A percentile compares a stretch with the other conserved stretches of the same genome.
Conservation (phyloP, 1,284 basidiomycete genomes). For the Bjerkandera adusta region DNA sequence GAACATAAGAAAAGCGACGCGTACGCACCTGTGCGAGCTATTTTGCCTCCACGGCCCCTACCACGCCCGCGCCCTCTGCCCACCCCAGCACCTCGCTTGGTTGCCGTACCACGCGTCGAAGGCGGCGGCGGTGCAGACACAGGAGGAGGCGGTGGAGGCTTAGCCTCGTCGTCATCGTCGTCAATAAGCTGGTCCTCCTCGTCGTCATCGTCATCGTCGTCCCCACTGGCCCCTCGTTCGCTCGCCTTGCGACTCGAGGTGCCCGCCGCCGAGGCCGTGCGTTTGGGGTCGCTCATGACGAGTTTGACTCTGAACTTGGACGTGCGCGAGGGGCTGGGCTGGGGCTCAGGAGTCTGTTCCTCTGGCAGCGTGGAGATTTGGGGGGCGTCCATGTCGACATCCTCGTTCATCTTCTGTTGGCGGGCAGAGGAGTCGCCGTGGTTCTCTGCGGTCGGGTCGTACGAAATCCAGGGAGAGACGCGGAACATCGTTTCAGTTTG, state of each 20-base stretch:
- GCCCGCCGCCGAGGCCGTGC: conserved; percentile 29
- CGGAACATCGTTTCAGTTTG: conserved; percentile 27
- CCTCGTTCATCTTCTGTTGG: conserved; percentile 26
- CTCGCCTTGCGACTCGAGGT: conserved; percentile 26
- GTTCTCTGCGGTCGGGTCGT: conserved; percentile 25
- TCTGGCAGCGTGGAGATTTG: conserved; percentile 74
- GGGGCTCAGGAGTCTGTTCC: conserved; percentile 64
- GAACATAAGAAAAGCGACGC: background rate
- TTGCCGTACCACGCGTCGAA: conserved; percentile 9
- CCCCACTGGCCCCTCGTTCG: conserved; percentile 36
- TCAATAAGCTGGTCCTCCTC: conserved; percentile 79
- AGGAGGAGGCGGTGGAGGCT: background rate
- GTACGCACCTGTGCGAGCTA: conserved; percentile 9
- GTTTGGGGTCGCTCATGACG: conserved; percentile 44
- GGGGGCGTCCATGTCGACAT: conserved; percentile 71
- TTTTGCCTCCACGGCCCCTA: conserved; percentile 12
- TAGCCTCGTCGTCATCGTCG: conserved; percentile 53
- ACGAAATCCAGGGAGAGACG: conserved; percentile 30
- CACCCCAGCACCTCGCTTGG: conserved; percentile 13
- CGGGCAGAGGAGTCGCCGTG: conserved; percentile 14
- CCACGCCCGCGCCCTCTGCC: conserved; percentile 13
- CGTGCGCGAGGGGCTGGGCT: conserved; percentile 31
- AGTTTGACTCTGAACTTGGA: conserved; percentile 51
- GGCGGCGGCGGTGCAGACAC: conserved; percentile 6
- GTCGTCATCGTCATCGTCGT: conserved; percentile 55